Evolutionary conservation across 1,284 basidiomycete genomes (phyloP).

Genomic region (Cystobasidium sp.): DNA sequence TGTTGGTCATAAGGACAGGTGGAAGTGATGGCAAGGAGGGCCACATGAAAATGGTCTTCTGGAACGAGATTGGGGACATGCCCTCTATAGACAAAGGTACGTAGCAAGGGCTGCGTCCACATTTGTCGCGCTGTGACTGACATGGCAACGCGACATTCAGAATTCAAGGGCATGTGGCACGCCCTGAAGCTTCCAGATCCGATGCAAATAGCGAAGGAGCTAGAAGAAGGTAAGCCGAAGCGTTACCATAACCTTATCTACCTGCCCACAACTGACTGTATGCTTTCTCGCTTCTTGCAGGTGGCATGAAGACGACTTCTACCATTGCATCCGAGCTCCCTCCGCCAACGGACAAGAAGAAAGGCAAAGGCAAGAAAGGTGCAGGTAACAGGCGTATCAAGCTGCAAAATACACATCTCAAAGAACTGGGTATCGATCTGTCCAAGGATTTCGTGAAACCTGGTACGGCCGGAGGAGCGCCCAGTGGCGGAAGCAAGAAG

Average conservation of each 20-base stretch:
- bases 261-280: not conserved
- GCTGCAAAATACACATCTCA: slow-evolving; percentile 84
- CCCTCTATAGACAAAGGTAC: slow-evolving; percentile 75
- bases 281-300: slow-evolving; percentile 3
- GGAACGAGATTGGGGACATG: slow-evolving; percentile 78
- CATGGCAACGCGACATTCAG: slow-evolving; percentile 58
- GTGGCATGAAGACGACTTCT: slow-evolving; percentile 44
- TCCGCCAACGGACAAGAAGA: slow-evolving; percentile 65
- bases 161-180: slow-evolving; percentile 86
- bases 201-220: slow-evolving; percentile 74
- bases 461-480: not conserved
- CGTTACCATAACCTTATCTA: not conserved
- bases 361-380: slow-evolving; percentile 69
- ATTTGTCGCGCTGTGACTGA: not conserved
- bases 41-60: slow-evolving; percentile 83
- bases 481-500: slow-evolving; percentile 12
- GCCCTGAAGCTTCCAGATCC: slow-evolving; percentile 79
- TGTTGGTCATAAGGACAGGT: slow-evolving; percentile 76
- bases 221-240: slow-evolving; percentile 66
- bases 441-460: slow-evolving; percentile 61
- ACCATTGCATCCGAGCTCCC: slow-evolving; percentile 43
- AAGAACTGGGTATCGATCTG: slow-evolving; percentile 73
- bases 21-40: slow-evolving; percentile 68
- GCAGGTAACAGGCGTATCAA: slow-evolving; percentile 71
- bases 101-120: slow-evolving; percentile 47